Evolutionary conservation across 164 flowering plant species (phyloP).

Genomic region (Cinnamomum micranthum): DNA sequence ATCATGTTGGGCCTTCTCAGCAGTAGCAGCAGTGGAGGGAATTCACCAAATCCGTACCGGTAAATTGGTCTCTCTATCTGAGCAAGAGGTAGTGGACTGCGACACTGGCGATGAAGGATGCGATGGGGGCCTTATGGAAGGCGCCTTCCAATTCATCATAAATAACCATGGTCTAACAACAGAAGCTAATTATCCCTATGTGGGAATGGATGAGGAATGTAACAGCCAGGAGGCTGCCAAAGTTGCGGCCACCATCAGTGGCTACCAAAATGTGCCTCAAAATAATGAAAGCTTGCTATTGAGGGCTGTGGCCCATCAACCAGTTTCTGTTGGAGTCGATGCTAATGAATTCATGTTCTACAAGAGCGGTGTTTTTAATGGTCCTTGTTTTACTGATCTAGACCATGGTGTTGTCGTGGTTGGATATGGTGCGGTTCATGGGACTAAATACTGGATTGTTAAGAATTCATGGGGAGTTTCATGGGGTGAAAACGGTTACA

Average conservation of each 20-base stretch:
- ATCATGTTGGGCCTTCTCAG: conserved; percentile 20
- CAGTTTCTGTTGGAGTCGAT: conserved; percentile 12
- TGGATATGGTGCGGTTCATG: conserved; percentile 27
- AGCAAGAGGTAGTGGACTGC: conserved; percentile 20
- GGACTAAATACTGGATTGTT: conserved; percentile 27
- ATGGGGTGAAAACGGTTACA: conserved; percentile 31
- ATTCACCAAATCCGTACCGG: conserved; percentile 1
- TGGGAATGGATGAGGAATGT: conserved; percentile 16
- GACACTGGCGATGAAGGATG: conserved; percentile 15
- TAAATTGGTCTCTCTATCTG: conserved; percentile 11
- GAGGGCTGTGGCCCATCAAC: conserved; percentile 10
- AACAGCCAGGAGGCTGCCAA: neutral
- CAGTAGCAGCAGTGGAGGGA: conserved; percentile 16
- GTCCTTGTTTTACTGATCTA: conserved; percentile 4
- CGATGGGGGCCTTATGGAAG: conserved; percentile 22
- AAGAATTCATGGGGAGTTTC: conserved; percentile 29
- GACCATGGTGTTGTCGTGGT: conserved; percentile 28
- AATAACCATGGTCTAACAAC: conserved; percentile 25
- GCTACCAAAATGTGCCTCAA: conserved; percentile 3
- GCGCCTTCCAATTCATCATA: conserved; percentile 20
- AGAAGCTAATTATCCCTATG: conserved; percentile 29
- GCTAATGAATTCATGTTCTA: conserved; percentile 14
- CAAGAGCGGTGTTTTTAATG: conserved; percentile 7
- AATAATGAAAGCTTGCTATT: neutral
- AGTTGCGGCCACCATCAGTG: conserved; percentile 4